Evolutionary conservation across 345 rosid species (phyloP).

Genomic region (sweet orange (Citrus sinensis)): DVS_A1.0 CM039167.1:15738501-15739000

Average conservation of each 20-base stretch:
- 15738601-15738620: background rate
- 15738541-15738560: background rate
- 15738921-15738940: constrained; percentile 50
- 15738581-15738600: background rate
- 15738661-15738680: constrained; percentile 86
- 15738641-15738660: constrained; percentile 78
- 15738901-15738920: constrained; percentile 80
- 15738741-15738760: constrained; percentile 65
- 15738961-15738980: background rate
- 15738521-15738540: background rate
- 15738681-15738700: constrained; percentile 71
- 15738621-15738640: constrained; percentile 14
- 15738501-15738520: too few species aligned
- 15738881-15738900: constrained; percentile 66
- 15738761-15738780: background rate
- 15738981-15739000: background rate
- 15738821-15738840: constrained; percentile 64
- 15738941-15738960: background rate
- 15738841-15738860: constrained; percentile 62
- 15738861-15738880: constrained; percentile 47
- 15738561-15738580: background rate
- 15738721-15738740: constrained; percentile 90
- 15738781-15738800: too few species aligned
- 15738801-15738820: too few species aligned
- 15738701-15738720: constrained; percentile 72